Base-by-base conservation (phyloP, 1,284 basidiomycete species). In the Moesziomyces globuligerus region DNA sequence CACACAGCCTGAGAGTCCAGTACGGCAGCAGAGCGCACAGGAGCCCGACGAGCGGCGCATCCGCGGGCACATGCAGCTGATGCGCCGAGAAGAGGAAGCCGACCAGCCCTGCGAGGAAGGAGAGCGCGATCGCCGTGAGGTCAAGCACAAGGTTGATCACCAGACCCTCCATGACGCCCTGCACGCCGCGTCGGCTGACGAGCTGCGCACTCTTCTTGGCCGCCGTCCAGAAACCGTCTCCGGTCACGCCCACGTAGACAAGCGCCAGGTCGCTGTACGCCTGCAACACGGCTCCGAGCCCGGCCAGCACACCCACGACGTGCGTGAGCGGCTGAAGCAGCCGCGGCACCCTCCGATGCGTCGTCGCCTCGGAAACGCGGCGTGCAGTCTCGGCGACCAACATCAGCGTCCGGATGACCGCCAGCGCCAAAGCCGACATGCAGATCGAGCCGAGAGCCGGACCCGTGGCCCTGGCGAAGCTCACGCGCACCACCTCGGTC, bases 51-150 rank as follows among this genome's bases (percentile, higher is more conserved):
- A 89, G 86, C 5, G 92, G 86, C 0, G 93, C 93, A 73, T 90
- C 88, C 37, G 89, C 84, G 0, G 92, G 92, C 13, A 89, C 89
- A n/a, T 83, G 83, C 23, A 94, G 84, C 0, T 90, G 90, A 81
- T 94, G 93, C 5, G 91, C 90, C 40, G 92, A 91, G 75, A 94
- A 94, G 3, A 96, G 83, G 81, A 94, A 96, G 0, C 92, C 91
- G 11, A 88, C 85, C 32, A 94, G 85, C 1, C 91, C 90, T 52
- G 91, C 91, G 10, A 92, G 90, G 71, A 93, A 87, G 4, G 84
- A 48, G 87, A 94, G 85, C 0, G 90, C 90, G 42, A 93, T 84
- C 5, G 92, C 91, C 9, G 90, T 88, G 28, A 93, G 86, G 21
- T 84, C 83, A 21, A 86, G 78, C 7, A 87, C 81, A 13, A 85